Base-by-base conservation (phyloP, 169 alveolate species). In the Cyclospora cayetanensis region DNA sequence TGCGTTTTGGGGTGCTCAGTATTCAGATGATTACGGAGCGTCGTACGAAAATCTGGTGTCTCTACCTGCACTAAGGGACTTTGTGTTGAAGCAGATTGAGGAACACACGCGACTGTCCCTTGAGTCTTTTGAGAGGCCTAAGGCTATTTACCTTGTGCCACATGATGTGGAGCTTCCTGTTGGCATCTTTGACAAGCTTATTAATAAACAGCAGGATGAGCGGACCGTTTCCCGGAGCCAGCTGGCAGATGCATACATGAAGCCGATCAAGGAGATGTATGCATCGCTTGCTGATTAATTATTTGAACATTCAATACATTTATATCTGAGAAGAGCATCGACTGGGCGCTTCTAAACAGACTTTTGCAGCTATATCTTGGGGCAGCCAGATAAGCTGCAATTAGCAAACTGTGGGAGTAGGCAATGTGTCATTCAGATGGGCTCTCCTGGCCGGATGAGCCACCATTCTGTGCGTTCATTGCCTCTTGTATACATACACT, bases 191-290 rank as follows among this genome's bases (percentile, higher is more conserved):
- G 88, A 79, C 43, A 37, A 46, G 22, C 27, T 18, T 18, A 18
- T n/a, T 50, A n/a, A 50, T n/a, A 50, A 29, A 27, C 39, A 76
- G 15, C 60, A 31, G 42, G 72, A 72, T 0, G 52, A 25, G 52
- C 37, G 12, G 27, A 15, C 29, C 42, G 31, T 79, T 55, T 15
- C 37, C 29, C 60, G 88, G 66, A 68, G 72, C 50, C 88, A 79
- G 72, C 88, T 79, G 37, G 88, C 88, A 29, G 88, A 79, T 43
- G 88, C 88, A 34, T 79, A 79, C 52, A 72, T 72, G 4, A 55
- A 79, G 72, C 88, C 88, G 25, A 79, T 79, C 29, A 55, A 25
- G 70, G 88, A 79, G 41, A 79, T 79, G 88, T 79, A 79, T n/a
- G 50, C 20, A 31, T 18, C 70, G 27, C 27, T 74, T 15, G 12